Conservation (phyloP, 768 basidiomycete species). For the Mycena belliarum region DNA sequence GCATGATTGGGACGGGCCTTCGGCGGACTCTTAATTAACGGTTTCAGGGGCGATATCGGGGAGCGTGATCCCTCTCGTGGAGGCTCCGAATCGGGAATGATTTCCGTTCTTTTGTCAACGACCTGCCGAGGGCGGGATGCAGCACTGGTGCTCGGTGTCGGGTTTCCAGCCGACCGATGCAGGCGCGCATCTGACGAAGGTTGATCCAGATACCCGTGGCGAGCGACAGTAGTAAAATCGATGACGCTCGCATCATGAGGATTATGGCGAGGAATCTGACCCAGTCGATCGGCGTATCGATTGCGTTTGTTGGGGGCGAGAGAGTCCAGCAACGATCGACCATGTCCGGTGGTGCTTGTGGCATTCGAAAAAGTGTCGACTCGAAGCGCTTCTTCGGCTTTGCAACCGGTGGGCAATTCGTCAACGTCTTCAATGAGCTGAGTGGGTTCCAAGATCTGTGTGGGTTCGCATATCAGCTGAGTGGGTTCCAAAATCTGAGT, state of each 20-base stretch:
- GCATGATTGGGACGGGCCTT: slow-evolving; percentile 1
- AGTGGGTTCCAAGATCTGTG: slow-evolving; percentile 2
- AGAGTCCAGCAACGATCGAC: slow-evolving; percentile 6
- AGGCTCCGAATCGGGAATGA: slow-evolving; percentile 70
- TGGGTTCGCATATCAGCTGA: background rate
- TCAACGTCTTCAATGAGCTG: background rate
- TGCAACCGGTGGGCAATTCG: background rate
- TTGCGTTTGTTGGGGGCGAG: slow-evolving; percentile 5
- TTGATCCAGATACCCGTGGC: slow-evolving; percentile 9
- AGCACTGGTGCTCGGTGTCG: background rate
- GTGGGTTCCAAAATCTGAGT: slow-evolving; percentile 19
- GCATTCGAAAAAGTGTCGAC: background rate
- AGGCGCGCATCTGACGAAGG: slow-evolving; percentile 2
- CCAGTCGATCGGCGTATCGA: slow-evolving; percentile 6
- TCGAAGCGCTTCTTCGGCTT: background rate
- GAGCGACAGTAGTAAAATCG: background rate
- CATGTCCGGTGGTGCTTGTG: background rate
- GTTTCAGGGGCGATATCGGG: slow-evolving; percentile 8
- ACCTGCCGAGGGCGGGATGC: slow-evolving; percentile 8
- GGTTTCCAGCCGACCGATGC: background rate
- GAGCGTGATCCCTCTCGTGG: slow-evolving; percentile 28
- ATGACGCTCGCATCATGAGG: background rate
- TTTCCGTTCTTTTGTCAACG: slow-evolving; percentile 36
- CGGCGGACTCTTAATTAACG: slow-evolving; percentile 11
- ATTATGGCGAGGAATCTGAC: background rate